Conservation (phyloP, 2,329 filamentous ascomycete genomes). For the Coniochaeta hoffmannii region DNA sequence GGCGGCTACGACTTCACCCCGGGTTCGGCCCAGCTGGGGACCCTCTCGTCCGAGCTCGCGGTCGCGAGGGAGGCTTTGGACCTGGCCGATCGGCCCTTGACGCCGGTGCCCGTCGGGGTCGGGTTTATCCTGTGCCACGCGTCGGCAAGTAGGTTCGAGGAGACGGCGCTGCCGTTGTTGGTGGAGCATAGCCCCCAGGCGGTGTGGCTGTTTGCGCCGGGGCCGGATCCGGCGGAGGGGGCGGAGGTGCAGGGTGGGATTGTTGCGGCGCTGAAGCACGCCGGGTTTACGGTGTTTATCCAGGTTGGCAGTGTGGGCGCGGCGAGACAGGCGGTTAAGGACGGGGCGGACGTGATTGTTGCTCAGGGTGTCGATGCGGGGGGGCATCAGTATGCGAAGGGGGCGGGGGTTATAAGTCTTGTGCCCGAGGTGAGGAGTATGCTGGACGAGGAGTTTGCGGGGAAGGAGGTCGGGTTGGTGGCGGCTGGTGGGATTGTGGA, state of each 20-base stretch:
- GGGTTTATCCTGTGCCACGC: constrained; percentile 54
- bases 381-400: constrained; percentile 51
- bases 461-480: constrained; percentile 32
- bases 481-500: constrained; percentile 56
- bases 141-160: constrained; percentile 25
- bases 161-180: constrained; percentile 43
- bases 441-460: constrained; percentile 28
- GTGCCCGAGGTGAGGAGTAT: constrained; percentile 49
- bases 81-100: constrained; percentile 13
- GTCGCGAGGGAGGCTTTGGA: constrained; percentile 16
- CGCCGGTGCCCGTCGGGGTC: constrained; percentile 44
- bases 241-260: constrained; percentile 29
- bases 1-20: constrained; percentile 24
- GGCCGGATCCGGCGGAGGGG: constrained; percentile 24
- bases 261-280: constrained; percentile 24
- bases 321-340: constrained; percentile 38
- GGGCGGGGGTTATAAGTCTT: constrained; percentile 46
- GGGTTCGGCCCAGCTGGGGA: constrained; percentile 16
- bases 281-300: constrained; percentile 44
- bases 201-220: constrained; percentile 61
- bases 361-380: constrained; percentile 58
- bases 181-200: constrained; percentile 46
- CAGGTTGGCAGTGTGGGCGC: constrained; percentile 54
- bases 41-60: constrained; percentile 23
- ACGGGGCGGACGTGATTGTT: constrained; percentile 50